Evolutionary conservation across 768 basidiomycete genomes (phyloP), one percentile per base, ranked within the genome.

Genomic region (Lyophyllum decastes): DNA sequence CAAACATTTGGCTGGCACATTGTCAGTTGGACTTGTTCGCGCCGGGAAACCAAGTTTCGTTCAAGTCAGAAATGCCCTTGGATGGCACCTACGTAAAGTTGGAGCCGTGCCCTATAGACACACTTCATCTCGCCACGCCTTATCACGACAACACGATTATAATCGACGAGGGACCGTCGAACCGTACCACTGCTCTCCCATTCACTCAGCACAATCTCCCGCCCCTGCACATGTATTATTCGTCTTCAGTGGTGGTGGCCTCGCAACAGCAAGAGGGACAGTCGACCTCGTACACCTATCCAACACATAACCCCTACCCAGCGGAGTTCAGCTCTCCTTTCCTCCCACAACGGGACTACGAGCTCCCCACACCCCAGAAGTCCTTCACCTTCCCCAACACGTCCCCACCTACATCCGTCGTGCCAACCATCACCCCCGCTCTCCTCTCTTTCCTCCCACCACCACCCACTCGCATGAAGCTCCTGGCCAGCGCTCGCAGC

Each of bases 1-100:
- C 80, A 9, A 70, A 79, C 49, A 78, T 87, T 41, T 90, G 86
- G 86, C 77, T 89, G 21, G 74, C 78, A 30, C 81, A 85, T 63
- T 77, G 85, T 34, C 78, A 82, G 43, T 68, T 75, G 26, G 62
- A 58, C 41, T 3, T 59, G 10, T 59, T 56, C 35, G 21, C 57
- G 22, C 30, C 52, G 38, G 44, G 49, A 25, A 40, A 50, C n/a
- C 55, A 50, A 14, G 21, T 40, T 35, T 12, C 46, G 21, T 9
- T 55, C 14, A 62, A 49, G 40, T n/a, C 57, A 16, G 56, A 55
- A 19, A 27, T 30, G 14, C 38, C 40, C 26, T 48, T 33, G 25
- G 55, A 59, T 14, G 51, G 54, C n/a, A 47, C 58, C 7, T 65
- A 62, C 59, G 70, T 70, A 62, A 80, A 76, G 61, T 58, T 69